Conservation (phyloP, 345 rosid species). For the Eucalyptus sp. region DNA sequence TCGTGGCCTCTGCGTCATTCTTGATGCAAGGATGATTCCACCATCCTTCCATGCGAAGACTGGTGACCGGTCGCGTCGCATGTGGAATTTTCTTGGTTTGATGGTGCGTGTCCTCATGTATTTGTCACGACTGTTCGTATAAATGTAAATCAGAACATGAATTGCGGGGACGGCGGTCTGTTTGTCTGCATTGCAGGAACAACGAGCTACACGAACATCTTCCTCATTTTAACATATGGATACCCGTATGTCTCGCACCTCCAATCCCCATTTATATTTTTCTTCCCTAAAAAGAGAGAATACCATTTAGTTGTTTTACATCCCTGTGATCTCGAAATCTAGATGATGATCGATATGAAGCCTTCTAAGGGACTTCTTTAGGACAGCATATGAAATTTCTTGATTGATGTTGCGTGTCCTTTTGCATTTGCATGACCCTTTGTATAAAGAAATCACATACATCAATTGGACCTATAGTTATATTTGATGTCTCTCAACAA, state of each 20-base stretch:
- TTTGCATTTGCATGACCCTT: neutral
- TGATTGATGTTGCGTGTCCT: neutral
- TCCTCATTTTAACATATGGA: too few relatives aligned
- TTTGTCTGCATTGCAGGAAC: too few relatives aligned
- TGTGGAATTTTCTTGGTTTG: neutral
- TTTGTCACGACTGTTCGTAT: neutral
- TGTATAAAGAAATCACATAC: neutral
- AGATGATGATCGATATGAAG: too few relatives aligned
- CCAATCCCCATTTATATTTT: too few relatives aligned
- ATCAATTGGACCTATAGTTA: neutral
- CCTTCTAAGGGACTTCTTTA: too few relatives aligned
- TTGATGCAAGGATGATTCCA: neutral
- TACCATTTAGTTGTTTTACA: accelerated
- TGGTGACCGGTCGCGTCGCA: neutral
- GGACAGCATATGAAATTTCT: neutral
- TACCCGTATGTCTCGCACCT: accelerated
- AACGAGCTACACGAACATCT: too few relatives aligned
- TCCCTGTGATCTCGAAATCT: too few relatives aligned
- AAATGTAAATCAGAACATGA: neutral
- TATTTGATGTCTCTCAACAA: neutral
- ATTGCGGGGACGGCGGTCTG: too few relatives aligned
- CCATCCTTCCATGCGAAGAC: neutral
- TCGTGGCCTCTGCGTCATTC: neutral
- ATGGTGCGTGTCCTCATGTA: neutral
- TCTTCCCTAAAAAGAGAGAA: accelerated